Percentiles rank a stretch among this genome's conserved stretches.
Evolutionary conservation across 2,329 filamentous ascomycete genomes (phyloP).

Genomic region (Fusarium humuli): DNA sequence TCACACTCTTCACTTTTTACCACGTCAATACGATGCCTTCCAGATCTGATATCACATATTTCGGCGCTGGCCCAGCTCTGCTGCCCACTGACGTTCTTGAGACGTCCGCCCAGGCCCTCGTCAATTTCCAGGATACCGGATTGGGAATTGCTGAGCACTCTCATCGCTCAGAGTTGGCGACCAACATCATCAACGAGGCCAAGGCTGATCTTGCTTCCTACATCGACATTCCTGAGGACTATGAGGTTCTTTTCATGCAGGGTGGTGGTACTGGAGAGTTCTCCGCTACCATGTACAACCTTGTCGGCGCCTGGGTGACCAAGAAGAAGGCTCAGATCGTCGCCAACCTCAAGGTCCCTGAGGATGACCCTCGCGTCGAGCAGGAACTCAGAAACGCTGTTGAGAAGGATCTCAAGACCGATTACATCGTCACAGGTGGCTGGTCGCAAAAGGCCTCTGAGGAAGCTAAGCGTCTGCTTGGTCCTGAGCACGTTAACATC

Average conservation of each 20-base stretch:
- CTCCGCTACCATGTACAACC: constrained; percentile 84
- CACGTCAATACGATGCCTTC: constrained; percentile 68
- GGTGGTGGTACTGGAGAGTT: constrained; percentile 89
- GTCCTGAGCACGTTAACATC: constrained; percentile 80
- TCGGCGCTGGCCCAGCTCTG: constrained; percentile 89
- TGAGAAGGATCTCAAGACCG: constrained; percentile 78
- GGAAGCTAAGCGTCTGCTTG: constrained; percentile 82
- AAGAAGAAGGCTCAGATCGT: constrained; percentile 71
- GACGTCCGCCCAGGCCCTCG: constrained; percentile 77
- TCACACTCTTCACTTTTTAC: constrained; percentile 17
- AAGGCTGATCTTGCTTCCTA: constrained; percentile 79
- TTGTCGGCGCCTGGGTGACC: constrained; percentile 85
- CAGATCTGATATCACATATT: constrained; percentile 82
- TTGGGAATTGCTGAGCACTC: constrained; percentile 91
- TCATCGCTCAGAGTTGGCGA: constrained; percentile 84
- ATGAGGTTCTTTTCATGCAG: constrained; percentile 90
- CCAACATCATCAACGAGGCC: constrained; percentile 80
- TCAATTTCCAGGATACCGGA: constrained; percentile 85
- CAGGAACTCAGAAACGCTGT: constrained; percentile 72
- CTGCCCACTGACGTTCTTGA: constrained; percentile 86
- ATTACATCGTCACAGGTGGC: constrained; percentile 90
- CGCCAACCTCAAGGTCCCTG: constrained; percentile 62
- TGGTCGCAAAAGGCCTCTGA: constrained; percentile 90
- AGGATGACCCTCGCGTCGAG: constrained; percentile 63
- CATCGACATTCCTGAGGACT: constrained; percentile 85